phyloP scores from a whole-genome alignment of 2,329 filamentous ascomycete species.

The Paracoccidioides brasiliensis region DNA sequence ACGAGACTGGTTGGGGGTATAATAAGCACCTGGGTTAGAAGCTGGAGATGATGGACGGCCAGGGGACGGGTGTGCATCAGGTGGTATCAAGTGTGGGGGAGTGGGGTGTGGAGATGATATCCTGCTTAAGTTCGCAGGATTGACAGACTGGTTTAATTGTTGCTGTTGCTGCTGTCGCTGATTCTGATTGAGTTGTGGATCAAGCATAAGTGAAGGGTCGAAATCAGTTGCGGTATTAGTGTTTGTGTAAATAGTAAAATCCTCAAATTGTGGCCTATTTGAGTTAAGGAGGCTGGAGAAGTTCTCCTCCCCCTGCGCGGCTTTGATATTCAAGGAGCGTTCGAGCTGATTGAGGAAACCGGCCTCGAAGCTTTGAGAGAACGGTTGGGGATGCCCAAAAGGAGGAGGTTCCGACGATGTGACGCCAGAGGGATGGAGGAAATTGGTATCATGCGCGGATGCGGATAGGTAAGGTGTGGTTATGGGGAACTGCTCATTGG shows the following conservation, averaged over 20 bases:
- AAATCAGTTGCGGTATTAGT: slow-evolving; percentile 23
- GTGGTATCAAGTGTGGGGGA: slow-evolving; percentile 43
- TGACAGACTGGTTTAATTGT: slow-evolving; percentile 30
- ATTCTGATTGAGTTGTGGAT: slow-evolving; percentile 20
- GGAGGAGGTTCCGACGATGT: slow-evolving; percentile 19
- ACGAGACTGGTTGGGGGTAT: slow-evolving; percentile 19
- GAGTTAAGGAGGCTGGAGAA: slow-evolving; percentile 29
- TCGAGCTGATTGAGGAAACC: slow-evolving; percentile 25
- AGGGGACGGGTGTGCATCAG: slow-evolving; percentile 40
- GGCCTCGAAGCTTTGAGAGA: slow-evolving; percentile 27
- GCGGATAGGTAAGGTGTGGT: slow-evolving; percentile 24
- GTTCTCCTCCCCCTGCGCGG: slow-evolving; percentile 22
- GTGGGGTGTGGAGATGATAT: slow-evolving; percentile 37
- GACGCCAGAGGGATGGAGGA: slow-evolving; percentile 12
- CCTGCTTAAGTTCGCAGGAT: slow-evolving; percentile 35
- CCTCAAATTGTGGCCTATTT: slow-evolving; percentile 24
- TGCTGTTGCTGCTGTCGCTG: slow-evolving; percentile 22
- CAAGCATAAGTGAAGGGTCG: slow-evolving; percentile 27
- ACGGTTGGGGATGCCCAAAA: slow-evolving; percentile 22
- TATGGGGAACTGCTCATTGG: slow-evolving; percentile 25
- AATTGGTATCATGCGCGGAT: slow-evolving; percentile 17
- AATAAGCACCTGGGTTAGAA: slow-evolving; percentile 34
- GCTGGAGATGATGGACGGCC: slow-evolving; percentile 43
- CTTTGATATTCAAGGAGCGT: slow-evolving; percentile 18
- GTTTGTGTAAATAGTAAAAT: slow-evolving; percentile 27